Percentiles rank a stretch among this genome's conserved stretches.
phyloP scores from a whole-genome alignment of 129 eudicot genomes.

The Lactuca sativa region DNA sequence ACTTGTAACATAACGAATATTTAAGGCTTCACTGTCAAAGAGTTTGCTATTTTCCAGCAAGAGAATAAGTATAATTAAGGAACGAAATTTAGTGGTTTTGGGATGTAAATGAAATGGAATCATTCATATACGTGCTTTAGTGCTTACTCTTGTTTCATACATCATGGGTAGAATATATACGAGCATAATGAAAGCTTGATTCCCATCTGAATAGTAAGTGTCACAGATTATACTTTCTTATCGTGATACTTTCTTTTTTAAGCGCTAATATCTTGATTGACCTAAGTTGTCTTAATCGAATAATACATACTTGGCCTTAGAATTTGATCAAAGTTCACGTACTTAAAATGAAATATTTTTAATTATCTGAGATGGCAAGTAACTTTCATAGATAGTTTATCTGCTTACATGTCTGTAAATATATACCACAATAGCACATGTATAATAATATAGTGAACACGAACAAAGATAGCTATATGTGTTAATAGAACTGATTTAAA shows the following conservation, averaged over 20 bases:
- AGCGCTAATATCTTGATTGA: background rate
- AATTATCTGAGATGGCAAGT: background rate
- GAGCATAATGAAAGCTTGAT: conserved; percentile 33
- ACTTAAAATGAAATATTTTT: background rate
- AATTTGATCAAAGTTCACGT: background rate
- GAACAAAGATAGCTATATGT: background rate
- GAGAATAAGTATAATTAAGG: conserved; percentile 2
- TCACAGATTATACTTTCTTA: conserved; percentile 26
- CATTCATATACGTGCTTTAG: conserved; percentile 7
- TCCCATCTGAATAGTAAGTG: conserved; percentile 22
- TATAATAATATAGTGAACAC: background rate
- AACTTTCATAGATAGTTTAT: background rate
- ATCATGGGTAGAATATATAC: conserved; percentile 23
- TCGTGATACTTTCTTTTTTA: conserved; percentile 24
- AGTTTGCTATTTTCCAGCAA: background rate
- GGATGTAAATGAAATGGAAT: conserved; percentile 5
- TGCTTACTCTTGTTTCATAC: conserved; percentile 15
- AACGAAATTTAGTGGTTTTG: background rate
- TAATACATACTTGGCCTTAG: background rate
- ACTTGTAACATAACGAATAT: conserved; percentile 1
- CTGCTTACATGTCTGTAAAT: background rate
- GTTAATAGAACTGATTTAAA: background rate
- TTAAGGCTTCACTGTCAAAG: background rate
- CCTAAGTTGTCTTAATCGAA: conserved; percentile 11
- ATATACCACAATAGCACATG: background rate